Conservation (phyloP, 768 basidiomycete genomes). For the Podaxis sp. region DNA sequence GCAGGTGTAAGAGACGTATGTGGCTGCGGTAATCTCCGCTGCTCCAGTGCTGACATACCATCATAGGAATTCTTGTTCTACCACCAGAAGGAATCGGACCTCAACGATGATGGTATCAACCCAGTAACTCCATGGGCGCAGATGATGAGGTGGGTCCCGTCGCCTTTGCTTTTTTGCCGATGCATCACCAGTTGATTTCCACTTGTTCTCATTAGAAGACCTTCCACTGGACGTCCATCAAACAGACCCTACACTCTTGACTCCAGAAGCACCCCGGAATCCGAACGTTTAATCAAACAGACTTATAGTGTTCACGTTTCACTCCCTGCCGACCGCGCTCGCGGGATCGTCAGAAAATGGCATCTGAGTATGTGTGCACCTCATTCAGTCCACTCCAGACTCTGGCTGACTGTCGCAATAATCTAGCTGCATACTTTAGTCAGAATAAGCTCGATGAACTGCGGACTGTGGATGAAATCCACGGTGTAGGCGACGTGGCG, state of each 20-base stretch:
- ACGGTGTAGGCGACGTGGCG: constrained; percentile 58
- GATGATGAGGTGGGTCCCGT: constrained; percentile 58
- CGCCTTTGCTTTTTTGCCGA: constrained; percentile 16
- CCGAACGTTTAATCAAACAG: constrained; percentile 75
- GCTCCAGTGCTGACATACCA: constrained; percentile 17
- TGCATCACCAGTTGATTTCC: constrained; percentile 9
- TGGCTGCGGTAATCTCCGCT: constrained; percentile 17
- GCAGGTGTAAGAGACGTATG: constrained; percentile 54
- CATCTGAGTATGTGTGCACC: constrained; percentile 64
- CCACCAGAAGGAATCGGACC: constrained; percentile 73
- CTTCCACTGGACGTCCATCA: constrained; percentile 24
- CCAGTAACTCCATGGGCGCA: constrained; percentile 75
- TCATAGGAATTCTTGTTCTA: constrained; percentile 80
- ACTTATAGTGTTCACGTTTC: constrained; percentile 82
- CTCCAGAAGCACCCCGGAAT: constrained; percentile 43
- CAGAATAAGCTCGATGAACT: constrained; percentile 72
- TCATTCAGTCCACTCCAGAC: not conserved
- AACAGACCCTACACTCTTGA: constrained; percentile 34
- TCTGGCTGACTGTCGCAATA: constrained; percentile 28
- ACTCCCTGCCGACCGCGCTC: constrained; percentile 51
- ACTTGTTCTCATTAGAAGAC: constrained; percentile 21
- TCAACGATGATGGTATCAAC: constrained; percentile 51
- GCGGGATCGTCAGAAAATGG: constrained; percentile 69
- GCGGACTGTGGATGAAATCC: constrained; percentile 69
- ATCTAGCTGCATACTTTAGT: constrained; percentile 79